Base-by-base conservation (phyloP, 2,329 filamentous ascomycete species). In the Fusarium circinatum region DNA sequence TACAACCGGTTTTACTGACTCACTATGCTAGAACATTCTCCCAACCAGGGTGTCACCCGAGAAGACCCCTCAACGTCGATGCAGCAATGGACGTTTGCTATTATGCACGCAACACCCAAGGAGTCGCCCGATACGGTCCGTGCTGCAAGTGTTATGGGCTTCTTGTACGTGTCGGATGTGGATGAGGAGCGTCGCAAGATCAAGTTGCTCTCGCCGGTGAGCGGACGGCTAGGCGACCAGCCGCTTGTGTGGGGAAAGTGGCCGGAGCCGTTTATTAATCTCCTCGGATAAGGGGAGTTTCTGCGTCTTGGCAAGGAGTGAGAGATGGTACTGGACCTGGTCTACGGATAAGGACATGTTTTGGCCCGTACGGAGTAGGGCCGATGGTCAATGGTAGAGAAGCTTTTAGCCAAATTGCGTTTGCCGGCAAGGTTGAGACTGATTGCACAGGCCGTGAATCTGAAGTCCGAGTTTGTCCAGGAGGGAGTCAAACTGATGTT, bases 131-230 rank as follows among this genome's bases (percentile, higher is more conserved):
- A 94, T 54, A 88, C 90, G 3, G 91, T 98, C 49, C 89, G 94
- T 18, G 92, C 95, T 76, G 91, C 95, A 13, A 93, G 92, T 63
- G 91, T 98, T 36, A 93, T 97, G 88, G 96, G 96, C 0, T 99
- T 97, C 79, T 89, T 98, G 36, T 98, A 98, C 79, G 93, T 98
- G 22, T 92, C 94, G 2, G 94, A 98, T 70, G 94, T 98, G 8
- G 95, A 99, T 79, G 93, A 94, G 79, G 92, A 93, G 76, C 93
- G 93, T 81, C 91, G 91, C 75, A 93, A 93, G 80, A 86, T 98
- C 38, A 93, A 94, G 79, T 86, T 98, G 26, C 84, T 99, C 66
- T 92, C 94, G 24, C 96, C 96, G 4, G 91, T 98, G 70, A 93
- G 93, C 59, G 95, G 95, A 6, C 88, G 93, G 66, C 87, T 98